Conservation (phyloP, 2,329 filamentous ascomycete species). For the Cordyceps farinosa region DNA sequence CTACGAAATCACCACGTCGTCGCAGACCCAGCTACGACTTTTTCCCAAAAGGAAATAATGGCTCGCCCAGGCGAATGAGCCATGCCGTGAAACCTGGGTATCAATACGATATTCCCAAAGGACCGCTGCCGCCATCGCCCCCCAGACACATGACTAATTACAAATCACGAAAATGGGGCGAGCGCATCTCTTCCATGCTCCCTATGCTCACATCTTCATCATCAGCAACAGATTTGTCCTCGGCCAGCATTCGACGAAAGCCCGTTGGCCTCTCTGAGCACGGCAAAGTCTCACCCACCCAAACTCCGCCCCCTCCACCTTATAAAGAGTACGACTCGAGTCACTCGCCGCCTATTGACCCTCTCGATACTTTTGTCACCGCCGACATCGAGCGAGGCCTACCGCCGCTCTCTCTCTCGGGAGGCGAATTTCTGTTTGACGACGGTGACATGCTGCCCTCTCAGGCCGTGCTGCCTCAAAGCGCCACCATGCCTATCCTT, state of each 20-base stretch:
- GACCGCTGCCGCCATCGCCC: slow-evolving; percentile 7
- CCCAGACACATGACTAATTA: neutral
- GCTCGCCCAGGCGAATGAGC: slow-evolving; percentile 3
- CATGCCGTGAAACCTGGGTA: slow-evolving; percentile 3
- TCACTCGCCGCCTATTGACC: neutral
- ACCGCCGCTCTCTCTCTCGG: slow-evolving; percentile 16
- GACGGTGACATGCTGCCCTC: neutral
- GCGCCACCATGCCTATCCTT: slow-evolving; percentile 13
- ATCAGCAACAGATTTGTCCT: slow-evolving; percentile 28
- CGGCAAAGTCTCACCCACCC: slow-evolving; percentile 19
- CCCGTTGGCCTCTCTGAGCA: slow-evolving; percentile 23
- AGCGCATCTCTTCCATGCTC: slow-evolving; percentile 35
- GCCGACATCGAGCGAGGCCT: neutral
- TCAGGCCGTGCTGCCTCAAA: neutral
- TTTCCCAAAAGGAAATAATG: neutral
- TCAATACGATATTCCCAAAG: neutral
- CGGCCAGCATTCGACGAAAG: slow-evolving; percentile 26
- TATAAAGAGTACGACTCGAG: slow-evolving; percentile 18
- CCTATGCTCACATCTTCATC: slow-evolving; percentile 37
- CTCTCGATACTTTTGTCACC: neutral
- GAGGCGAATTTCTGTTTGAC: neutral
- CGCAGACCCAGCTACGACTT: slow-evolving; percentile 17
- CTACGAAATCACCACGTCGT: neutral
- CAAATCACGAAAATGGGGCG: slow-evolving; percentile 36
- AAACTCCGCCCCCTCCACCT: slow-evolving; percentile 25